Base-by-base conservation (phyloP, 768 basidiomycete genomes). In the Russula dissimulans region DNA sequence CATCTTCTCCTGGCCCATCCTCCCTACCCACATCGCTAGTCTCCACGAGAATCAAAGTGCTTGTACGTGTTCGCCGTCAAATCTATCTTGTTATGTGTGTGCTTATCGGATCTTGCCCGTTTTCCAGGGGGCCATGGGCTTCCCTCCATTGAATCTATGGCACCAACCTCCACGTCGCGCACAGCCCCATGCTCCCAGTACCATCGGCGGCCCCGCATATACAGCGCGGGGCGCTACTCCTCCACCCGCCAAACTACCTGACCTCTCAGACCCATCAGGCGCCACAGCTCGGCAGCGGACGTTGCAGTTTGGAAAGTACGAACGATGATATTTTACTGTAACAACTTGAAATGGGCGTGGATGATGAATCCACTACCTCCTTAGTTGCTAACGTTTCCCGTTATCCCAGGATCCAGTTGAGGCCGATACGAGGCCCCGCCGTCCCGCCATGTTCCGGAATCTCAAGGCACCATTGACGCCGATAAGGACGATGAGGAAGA, bases 281-380 rank as follows among this genome's bases (percentile, higher is more conserved):
- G 22, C 1, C 22, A 26, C 39, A 12, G 39, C 10, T 12, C 15
- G 2, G 14, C 39, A 15, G 10, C 9, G 14, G 39, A 8, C 10
- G 39, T 41, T 14, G 0, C 22, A 26, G 22, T 7, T 10, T 36
- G 34, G 2, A 5, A 36, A 10, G 10, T n/a, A 46, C 22, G 14
- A 36, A 15, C 51, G 34, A 60, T 3, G 59, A 64, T 1, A 50
- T 54, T 2, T 54, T 26, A n/a, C n/a, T n/a, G n/a, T n/a, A 56
- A 1, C 46, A 34, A 5, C 17, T 22, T 10, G 62, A 59, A 26
- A 2, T 26, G 22, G 22, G 22, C 22, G 22, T 26, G 22, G 22
- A 26, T 26, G 22, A 26, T 1, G 22, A 26, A 15, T 26, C 7
- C 54, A 54, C 2, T 26, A 49, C 22, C 18, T 52, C 50, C 3